These are phyloP conservation scores for Cyberlindnera nakhonratchasimensis DNA, from an alignment of 805 yeast species.

Conservation along the genomic window DNA sequence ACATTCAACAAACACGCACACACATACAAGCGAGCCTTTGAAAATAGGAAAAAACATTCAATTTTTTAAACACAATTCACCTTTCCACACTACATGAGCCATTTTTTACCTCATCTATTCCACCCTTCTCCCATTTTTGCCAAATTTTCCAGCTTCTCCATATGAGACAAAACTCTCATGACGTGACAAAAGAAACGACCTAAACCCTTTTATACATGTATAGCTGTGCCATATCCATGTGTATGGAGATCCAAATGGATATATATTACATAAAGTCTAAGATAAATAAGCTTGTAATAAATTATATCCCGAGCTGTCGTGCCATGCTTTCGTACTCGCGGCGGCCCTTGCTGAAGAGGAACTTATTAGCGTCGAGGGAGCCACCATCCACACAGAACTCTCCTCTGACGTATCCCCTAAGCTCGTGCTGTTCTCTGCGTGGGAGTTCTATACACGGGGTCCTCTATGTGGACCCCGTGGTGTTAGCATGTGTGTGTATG, in stretches of 20 bases:
- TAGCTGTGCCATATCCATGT: too few species aligned
- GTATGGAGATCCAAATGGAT: not conserved
- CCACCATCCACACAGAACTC: slow-evolving; percentile 10
- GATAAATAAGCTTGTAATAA: not conserved
- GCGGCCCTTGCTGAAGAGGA: slow-evolving; percentile 10
- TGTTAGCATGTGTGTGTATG: not conserved
- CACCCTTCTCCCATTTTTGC: too few species aligned
- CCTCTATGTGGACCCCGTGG: too few species aligned
- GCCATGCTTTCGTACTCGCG: slow-evolving; percentile 12
- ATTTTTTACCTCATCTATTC: too few species aligned
- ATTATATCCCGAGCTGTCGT: slow-evolving; percentile 9
- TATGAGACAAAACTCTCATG: too few species aligned
- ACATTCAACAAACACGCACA: not conserved
- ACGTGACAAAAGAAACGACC: too few species aligned
- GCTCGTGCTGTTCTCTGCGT: slow-evolving; percentile 2
- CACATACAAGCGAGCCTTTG: too few species aligned
- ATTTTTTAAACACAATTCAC: too few species aligned
- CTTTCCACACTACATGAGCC: too few species aligned
- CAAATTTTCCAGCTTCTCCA: too few species aligned
- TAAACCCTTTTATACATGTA: too few species aligned
- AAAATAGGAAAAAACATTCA: too few species aligned
- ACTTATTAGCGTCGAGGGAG: slow-evolving; percentile 11
- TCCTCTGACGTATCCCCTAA: slow-evolving; percentile 2
- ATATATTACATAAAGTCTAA: not conserved
- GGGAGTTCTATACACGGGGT: slow-evolving; percentile 8